phyloP scores from a whole-genome alignment of 306 rosid species.

The Inga laurina region DNA sequence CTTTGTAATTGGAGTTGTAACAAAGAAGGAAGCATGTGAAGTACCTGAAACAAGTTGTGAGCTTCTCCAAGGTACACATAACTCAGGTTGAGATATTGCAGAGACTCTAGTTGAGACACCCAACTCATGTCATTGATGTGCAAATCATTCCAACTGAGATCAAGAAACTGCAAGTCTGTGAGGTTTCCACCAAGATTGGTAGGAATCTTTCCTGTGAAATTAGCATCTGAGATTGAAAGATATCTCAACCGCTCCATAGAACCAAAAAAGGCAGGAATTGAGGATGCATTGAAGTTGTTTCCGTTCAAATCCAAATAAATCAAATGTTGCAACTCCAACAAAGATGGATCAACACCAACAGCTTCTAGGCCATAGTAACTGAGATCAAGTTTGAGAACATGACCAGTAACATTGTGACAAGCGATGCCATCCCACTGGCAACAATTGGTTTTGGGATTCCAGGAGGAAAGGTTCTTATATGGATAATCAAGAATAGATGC shows the following conservation, averaged over 20 bases:
- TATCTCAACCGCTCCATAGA: no score
- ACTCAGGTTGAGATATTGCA: neutral
- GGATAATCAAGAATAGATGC: no score
- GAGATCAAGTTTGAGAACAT: neutral
- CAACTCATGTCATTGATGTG: neutral
- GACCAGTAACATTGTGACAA: neutral
- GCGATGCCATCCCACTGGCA: neutral
- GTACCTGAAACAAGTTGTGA: neutral
- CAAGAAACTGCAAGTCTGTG: neutral
- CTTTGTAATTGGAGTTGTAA: neutral
- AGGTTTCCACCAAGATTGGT: no score
- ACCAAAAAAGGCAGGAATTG: no score
- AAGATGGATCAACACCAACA: neutral
- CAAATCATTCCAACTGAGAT: neutral
- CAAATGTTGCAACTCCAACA: neutral
- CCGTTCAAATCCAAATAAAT: no score
- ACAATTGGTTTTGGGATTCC: no score
- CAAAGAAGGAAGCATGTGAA: slow-evolving; percentile 8
- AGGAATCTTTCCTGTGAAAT: no score
- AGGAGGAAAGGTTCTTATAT: no score
- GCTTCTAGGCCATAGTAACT: neutral
- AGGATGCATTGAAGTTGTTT: no score
- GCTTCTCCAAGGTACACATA: neutral
- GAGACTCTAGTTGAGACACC: neutral
- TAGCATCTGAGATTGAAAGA: no score